These are phyloP conservation scores for Neopestalotiopsis sp. DNA, from an alignment of 2,329 filamentous ascomycete genomes.

Conservation along the genomic window DNA sequence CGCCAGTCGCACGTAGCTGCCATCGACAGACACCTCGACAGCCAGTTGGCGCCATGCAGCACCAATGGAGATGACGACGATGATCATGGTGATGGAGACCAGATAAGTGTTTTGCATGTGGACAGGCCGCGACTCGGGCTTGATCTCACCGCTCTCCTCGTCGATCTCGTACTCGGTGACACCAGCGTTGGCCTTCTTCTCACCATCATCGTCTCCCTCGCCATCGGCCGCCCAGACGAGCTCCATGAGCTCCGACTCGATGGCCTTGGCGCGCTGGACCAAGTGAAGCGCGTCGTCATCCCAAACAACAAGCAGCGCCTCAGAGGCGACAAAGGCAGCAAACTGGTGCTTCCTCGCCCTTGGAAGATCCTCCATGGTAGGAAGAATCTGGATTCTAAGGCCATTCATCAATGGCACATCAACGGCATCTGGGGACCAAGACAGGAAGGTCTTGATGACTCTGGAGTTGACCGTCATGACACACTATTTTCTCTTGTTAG, in stretches of 20 bases:
- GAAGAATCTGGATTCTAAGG: conserved; percentile 76
- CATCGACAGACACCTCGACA: conserved; percentile 70
- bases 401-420: conserved; percentile 80
- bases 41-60: conserved; percentile 73
- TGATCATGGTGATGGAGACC: conserved; percentile 67
- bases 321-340: conserved; percentile 76
- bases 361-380: conserved; percentile 72
- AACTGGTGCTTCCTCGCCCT: conserved; percentile 79
- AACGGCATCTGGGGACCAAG: conserved; percentile 73
- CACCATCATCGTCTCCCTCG: conserved; percentile 58
- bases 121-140: conserved; percentile 68
- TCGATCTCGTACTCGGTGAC: conserved; percentile 65
- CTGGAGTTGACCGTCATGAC: conserved; percentile 83
- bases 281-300: conserved; percentile 79
- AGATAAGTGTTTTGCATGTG: conserved; percentile 74
- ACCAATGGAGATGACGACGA: conserved; percentile 71
- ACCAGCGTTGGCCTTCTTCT: conserved; percentile 44
- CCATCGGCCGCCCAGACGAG: conserved; percentile 72
- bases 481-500: conserved; percentile 50
- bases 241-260: conserved; percentile 79
- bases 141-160: conserved; percentile 71
- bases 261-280: conserved; percentile 70
- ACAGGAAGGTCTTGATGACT: conserved; percentile 78
- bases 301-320: conserved; percentile 78
- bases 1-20: conserved; percentile 64